Percentiles rank a stretch among this genome's conserved stretches.
Evolutionary conservation across 2,329 filamentous ascomycete species (phyloP).

Genomic region (Dactylellina drechsleri): DNA sequence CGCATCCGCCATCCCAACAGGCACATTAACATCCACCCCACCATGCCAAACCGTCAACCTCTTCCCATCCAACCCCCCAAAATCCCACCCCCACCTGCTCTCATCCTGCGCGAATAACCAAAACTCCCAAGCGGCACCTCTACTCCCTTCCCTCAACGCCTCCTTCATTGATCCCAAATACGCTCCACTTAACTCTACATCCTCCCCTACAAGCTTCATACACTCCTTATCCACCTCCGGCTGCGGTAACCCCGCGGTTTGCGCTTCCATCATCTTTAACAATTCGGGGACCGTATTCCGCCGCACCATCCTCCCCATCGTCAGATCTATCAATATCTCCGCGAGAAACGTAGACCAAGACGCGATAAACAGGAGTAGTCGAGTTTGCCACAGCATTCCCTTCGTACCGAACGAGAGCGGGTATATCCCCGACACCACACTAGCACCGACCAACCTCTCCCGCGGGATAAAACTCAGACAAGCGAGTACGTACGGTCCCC

Average conservation of each 20-base stretch:
- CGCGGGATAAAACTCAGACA: constrained; percentile 57
- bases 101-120: constrained; percentile 57
- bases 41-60: constrained; percentile 60
- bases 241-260: constrained; percentile 55
- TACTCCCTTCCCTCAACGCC: constrained; percentile 58
- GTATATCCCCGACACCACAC: constrained; percentile 57
- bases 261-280: constrained; percentile 57
- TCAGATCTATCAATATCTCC: constrained; percentile 31
- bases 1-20: constrained; percentile 35
- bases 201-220: constrained; percentile 51
- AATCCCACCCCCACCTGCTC: constrained; percentile 58
- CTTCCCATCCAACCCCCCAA: constrained; percentile 58
- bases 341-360: constrained; percentile 30
- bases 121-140: constrained; percentile 58
- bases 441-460: constrained; percentile 61
- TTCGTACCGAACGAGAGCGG: constrained; percentile 26
- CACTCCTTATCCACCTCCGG: constrained; percentile 56
- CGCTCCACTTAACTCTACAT: constrained; percentile 57
- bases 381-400: constrained; percentile 42
- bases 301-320: constrained; percentile 60
- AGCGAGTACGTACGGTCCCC: constrained; percentile 42
- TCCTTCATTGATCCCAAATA: constrained; percentile 55
- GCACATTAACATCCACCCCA: constrained; percentile 56
- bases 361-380: constrained; percentile 29
- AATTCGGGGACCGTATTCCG: constrained; percentile 53